Evolutionary conservation across 2,329 filamentous ascomycete genomes (phyloP), one percentile per base, ranked within the genome.

Genomic region (Pseudogymnoascus sp.): DNA sequence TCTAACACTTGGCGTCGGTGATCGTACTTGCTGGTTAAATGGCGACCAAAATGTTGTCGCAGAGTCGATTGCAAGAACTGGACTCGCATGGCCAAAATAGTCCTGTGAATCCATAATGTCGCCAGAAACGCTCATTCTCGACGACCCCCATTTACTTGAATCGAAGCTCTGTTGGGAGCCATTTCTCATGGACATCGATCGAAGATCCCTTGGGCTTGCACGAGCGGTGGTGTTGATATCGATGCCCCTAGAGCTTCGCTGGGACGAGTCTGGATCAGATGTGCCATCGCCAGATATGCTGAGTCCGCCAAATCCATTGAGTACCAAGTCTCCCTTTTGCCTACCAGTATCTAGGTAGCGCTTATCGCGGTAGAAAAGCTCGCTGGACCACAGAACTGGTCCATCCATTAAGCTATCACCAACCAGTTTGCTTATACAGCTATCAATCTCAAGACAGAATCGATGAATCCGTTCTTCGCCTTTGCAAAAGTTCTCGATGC

Each of bases 401-500:
- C 89, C 90, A 37, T 96, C 90, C 64, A 89, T 80, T 65, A 96
- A 86, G 52, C 86, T 91, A 64, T 95, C 90, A 29, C 90, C 91
- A 31, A 96, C 87, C 6, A 97, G 79, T 71, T 91, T 92, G 67
- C 86, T 88, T 66, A 96, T 87, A 70, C 91, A 96, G 65, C 85
- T 88, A 69, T 93, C 89, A 29, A 97, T 83, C 72, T 97, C 94
- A 67, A 92, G 89, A 71, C 88, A 94, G 73, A 99, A 94, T 9
- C 92, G 86, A 72, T 97, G 94, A 36, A 99, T 93, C 59, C 94
- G 81, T 75, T 99, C 94, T 72, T 99, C 94, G 5, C 93, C 94
- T 67, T 87, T 88, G 75, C 94, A 99, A 67, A 97, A 93, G 70
- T 96, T 96, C 72, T 95, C 91, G 33, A 97, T 87, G 12, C 86